phyloP scores from a whole-genome alignment of 495 filamentous ascomycete species.

The Penicillium cosmopolitanum region DNA sequence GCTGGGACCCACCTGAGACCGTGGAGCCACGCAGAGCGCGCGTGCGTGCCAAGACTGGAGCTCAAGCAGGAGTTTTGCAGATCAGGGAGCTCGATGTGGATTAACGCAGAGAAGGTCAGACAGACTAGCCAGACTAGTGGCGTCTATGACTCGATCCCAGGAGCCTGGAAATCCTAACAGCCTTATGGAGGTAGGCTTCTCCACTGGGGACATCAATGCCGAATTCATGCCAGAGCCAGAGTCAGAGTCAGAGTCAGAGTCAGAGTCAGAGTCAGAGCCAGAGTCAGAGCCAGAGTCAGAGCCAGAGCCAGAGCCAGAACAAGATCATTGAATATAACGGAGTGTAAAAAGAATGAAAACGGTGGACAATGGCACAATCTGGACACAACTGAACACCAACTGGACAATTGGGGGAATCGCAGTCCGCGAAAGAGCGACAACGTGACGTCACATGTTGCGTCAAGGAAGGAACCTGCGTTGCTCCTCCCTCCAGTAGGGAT shows the following conservation, averaged over 20 bases:
- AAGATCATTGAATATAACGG: no score
- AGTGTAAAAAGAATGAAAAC: no score
- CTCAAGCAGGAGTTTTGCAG: slow-evolving; percentile 15
- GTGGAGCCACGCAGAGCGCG: slow-evolving; percentile 8
- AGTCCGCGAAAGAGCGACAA: slow-evolving; percentile 18
- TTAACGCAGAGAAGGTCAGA: slow-evolving; percentile 10
- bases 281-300: no score
- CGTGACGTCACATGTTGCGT: slow-evolving; percentile 32
- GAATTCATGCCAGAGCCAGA: background rate
- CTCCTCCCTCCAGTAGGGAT: slow-evolving; percentile 17
- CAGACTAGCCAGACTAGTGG: slow-evolving; percentile 18
- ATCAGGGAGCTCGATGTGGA: slow-evolving; percentile 23
- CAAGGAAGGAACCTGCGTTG: background rate
- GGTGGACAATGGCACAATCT: background rate
- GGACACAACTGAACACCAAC: background rate
- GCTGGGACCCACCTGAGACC: slow-evolving; percentile 12
- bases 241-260: no score
- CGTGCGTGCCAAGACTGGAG: slow-evolving; percentile 24
- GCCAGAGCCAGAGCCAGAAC: no score
- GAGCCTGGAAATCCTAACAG: slow-evolving; percentile 14
- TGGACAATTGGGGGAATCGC: slow-evolving; percentile 6
- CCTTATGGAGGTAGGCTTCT: slow-evolving; percentile 14
- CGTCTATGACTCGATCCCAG: slow-evolving; percentile 12
- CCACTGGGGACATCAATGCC: background rate
- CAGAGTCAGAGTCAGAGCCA: no score